phyloP scores from a whole-genome alignment of 2,329 filamentous ascomycete genomes.

The Neonectria punicea region DNA sequence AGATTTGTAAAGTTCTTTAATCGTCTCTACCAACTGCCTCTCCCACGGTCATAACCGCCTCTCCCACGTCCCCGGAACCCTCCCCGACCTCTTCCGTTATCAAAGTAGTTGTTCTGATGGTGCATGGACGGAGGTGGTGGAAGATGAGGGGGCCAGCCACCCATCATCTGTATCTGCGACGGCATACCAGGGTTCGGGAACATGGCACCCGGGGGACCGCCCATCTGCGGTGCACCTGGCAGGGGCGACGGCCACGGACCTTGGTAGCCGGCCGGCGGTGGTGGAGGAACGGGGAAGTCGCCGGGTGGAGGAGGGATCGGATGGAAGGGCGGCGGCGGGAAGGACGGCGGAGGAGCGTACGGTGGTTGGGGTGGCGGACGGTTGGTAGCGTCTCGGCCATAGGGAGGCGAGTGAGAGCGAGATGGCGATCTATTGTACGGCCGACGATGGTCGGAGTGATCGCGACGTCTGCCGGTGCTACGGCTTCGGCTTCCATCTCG shows the following conservation, averaged over 20 bases:
- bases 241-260: slow-evolving; percentile 56
- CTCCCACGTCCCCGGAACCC: slow-evolving; percentile 45
- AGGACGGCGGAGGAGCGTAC: slow-evolving; percentile 34
- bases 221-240: slow-evolving; percentile 29
- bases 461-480: slow-evolving; percentile 31
- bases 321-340: slow-evolving; percentile 34
- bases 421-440: slow-evolving; percentile 42
- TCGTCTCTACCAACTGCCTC: slow-evolving; percentile 35
- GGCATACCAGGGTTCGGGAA: slow-evolving; percentile 42
- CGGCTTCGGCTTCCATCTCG: slow-evolving; percentile 30
- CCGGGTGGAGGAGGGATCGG: slow-evolving; percentile 35
- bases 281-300: slow-evolving; percentile 49
- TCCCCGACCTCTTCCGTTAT: slow-evolving; percentile 37
- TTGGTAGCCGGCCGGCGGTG: slow-evolving; percentile 51
- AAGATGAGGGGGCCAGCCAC: slow-evolving; percentile 38
- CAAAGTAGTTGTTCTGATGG: slow-evolving; percentile 38
- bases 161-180: slow-evolving; percentile 44
- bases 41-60: slow-evolving; percentile 47
- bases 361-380: slow-evolving; percentile 41
- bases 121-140: slow-evolving; percentile 34
- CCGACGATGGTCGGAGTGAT: slow-evolving; percentile 33
- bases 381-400: slow-evolving; percentile 28
- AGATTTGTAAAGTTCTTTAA: too few relatives aligned
- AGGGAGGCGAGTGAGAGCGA: slow-evolving; percentile 38
- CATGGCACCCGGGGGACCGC: slow-evolving; percentile 40